Evolutionary conservation across 805 yeast genomes (phyloP), one percentile per base, ranked within the genome.

Genomic region (Candida ficus): DNA sequence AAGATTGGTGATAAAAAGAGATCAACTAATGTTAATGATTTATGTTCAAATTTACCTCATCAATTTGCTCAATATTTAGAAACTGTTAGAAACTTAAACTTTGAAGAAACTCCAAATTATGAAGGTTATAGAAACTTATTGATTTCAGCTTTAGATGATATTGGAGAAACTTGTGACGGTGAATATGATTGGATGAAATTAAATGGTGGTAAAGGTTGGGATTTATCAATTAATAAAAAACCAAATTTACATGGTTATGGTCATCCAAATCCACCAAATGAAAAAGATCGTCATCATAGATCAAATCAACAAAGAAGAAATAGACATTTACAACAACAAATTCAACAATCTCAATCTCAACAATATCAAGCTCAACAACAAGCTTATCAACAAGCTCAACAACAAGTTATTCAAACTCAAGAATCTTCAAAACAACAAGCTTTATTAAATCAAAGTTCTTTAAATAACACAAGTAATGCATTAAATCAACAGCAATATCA

Each of bases 201-300:
- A 50, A 84, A 84, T 56, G 77, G 78, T 38, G 93, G 93, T 35
- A 75, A 75, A 57, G 93, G 93, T 14, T 84, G 93, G 93, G 88
- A 83, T 57, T 73, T 85, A 54, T 58, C 71, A 45, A 75, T 82
- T 45, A 84, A 84, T 58, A 83, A 80, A 59, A 82, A 86, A 57
- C 87, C 86, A 34, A 84, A 84, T 62, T 63, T 84, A 48, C 88
- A 84, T 58, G 95, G 95, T 5, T 84, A 84, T 57, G 93, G 93
- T 21, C 78, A 79, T 57, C 83, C 85, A 38, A 76, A 68, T 45
- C 83, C 83, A 29, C 62, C 61, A 42, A 52, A 56, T 35, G 53
- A 50, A 44, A 57, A 52, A 49, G 49, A 54, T 34, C 56, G 55
- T 38, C 54, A 53, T 23, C 57, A 57, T 28, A 53, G 58, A 38